A percentile compares a stretch with the other conserved stretches of the same genome.
phyloP scores from a whole-genome alignment of 139 green algal genomes.

The Tetraselmis chui region DNA sequence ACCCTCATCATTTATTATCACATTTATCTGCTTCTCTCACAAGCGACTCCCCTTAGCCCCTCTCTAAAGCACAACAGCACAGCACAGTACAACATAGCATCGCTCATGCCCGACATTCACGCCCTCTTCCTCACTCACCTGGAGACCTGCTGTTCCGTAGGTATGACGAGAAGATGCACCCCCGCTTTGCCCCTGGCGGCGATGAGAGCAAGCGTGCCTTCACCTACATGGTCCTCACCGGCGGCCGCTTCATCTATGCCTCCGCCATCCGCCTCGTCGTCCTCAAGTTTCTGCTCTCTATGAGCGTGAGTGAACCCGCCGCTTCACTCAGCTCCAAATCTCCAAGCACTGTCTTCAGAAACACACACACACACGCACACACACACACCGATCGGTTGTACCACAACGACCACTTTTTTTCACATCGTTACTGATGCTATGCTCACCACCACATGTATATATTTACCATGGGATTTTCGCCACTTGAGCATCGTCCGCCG shows the following conservation, averaged over 20 bases:
- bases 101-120: not conserved
- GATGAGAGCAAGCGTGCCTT: constrained; percentile 86
- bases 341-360: no score
- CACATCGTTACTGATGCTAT: no score
- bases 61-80: constrained; percentile 1
- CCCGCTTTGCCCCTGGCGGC: constrained; percentile 63
- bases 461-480: no score
- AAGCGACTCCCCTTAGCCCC: not conserved
- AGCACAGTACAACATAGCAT: not conserved
- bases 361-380: no score
- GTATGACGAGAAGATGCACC: constrained; percentile 84
- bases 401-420: no score
- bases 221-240: constrained; percentile 95
- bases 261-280: constrained; percentile 86
- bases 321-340: no score
- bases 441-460: no score
- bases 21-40: not conserved
- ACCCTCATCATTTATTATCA: not conserved
- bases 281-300: constrained; percentile 95
- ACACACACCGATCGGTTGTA: no score
- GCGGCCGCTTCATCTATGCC: constrained; percentile 96
- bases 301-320: constrained; percentile 76
- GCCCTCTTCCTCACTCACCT: not conserved
- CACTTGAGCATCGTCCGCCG: no score
- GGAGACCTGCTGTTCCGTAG: constrained; percentile 26